Evolutionary conservation across 257 asterid species (phyloP), one percentile per base, ranked within the genome.

Genomic region (Solanum tarijense): DNA sequence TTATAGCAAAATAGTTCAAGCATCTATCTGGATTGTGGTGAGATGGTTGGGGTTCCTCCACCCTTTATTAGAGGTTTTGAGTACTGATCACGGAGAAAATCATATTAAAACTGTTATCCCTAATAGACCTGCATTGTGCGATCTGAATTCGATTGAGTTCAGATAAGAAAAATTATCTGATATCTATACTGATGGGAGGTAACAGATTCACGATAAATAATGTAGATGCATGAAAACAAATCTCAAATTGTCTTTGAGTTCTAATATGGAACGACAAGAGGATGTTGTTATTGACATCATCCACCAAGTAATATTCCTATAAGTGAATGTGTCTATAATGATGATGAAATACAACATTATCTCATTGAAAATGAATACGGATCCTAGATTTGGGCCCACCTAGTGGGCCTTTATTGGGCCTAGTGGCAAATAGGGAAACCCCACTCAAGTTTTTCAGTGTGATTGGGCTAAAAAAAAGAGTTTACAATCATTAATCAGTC

Each of bases 321-420:
- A 46, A 46, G 66, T 16, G 85, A 81, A 81, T 29, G 27, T 29
- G 41, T 81, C 20, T 46, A 9, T 29, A 29, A 46, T 16, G 68
- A 81, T 81, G 60, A 46, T 9, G 25, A 46, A 43, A 79, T 1
- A 32, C 43, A 72, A 27, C 85, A 43, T 81, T 81, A 81, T 46
- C 85, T 46, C 10, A 81, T 46, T 81, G 41, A 81, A 46, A 81
- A 81, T 81, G 29, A 46, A 46, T 16, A 81, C 6, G 6, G 41
- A 81, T 81, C 29, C 20, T 46, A 48, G 68, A 46, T 46, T 29
- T 46, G 29, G 85, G 41, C 85, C 85, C 85, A 81, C 41, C 3
- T 9, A 16, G 2, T 81, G 85, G 85, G 68, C 85, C 68, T 5
- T 43, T 12, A n/a, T 79, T 27, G 27, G 85, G 85, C 85, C 85